Evolutionary conservation across 345 rosid species (phyloP), one percentile per base, ranked within the genome.

Genomic region (Hypericum perforatum): DNA sequence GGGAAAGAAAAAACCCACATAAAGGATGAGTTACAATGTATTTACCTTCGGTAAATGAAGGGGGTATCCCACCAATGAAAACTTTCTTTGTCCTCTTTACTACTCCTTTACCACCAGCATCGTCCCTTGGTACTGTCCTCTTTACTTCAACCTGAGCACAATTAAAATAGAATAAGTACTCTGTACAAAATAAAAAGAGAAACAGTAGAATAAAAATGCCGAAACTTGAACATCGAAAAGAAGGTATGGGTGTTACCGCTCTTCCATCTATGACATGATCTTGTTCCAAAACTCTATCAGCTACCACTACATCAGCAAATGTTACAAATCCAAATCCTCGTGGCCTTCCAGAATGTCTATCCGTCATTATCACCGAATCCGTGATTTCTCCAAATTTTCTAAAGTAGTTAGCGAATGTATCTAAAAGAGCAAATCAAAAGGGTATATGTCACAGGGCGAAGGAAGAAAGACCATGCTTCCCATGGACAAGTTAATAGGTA

Each of bases 321-420:
- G 82, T 80, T 15, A 80, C 78, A 77, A 80, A 80, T 36, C 86
- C 86, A 72, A 80, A 80, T 7, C 86, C 86, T 53, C 86, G 70
- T 49, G 86, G 82, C 52, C 74, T 75, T 57, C 82, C 78, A 58
- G 86, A 66, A 63, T 72, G 68, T 68, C 70, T 74, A 58, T 80
- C 86, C 48, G 16, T 65, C 82, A 80, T 80, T 60, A 80, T 63
- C 13, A 77, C 69, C 61, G 78, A 72, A 70, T 75, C 86, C 6
- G 62, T 62, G 61, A 80, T 47, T 68, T 80, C 82, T 50, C 86
- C 86, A 67, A 69, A 80, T 75, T 80, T 65, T 54, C 78, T 62
- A 71, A 80, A 80, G 78, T 80, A 75, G 48, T 47, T 45, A 42
- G 62, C n/a, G 46, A 67, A 67, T 12, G 66, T 67, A 15, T 67